Evolutionary conservation across 2,329 filamentous ascomycete genomes (phyloP), one percentile per base, ranked within the genome.

Genomic region (Bipolaris zeicola): DNA sequence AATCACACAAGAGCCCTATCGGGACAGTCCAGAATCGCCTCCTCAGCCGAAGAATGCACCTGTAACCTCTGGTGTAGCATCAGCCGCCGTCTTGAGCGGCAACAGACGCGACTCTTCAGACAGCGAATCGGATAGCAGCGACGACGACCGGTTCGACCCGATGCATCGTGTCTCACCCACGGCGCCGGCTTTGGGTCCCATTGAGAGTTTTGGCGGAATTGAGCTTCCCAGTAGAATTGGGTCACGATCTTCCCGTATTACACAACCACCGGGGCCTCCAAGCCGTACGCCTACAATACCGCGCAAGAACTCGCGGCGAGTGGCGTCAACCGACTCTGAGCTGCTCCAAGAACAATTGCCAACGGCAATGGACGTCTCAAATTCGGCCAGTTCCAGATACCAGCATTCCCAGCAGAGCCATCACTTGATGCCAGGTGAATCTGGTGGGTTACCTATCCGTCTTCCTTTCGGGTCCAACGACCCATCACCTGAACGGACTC

Each of bases 291-390:
- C 76, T 63, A 79, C 61, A 47, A 76, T 92, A 31, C 89, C 90
- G 2, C 83, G 89, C 28, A 91, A 89, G 76, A 92, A 88, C 70
- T 92, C 90, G 0, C 87, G 69, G 39, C 62, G 75, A 1, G 69
- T 70, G 5, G 54, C 50, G 18, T 72, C 72, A 14, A 70, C 64
- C 0, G 75, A 76, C 5, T 58, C 59, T 6, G 67, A 70, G 4
- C 53, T 69, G 5, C 46, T 72, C 1, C 63, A 68, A 8, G 65
- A 63, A 3, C 66, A 72, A 24, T 43, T 76, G 8, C 71, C 75
- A 3, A 67, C 68, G 6, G 68, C 75, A 4, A 63, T 69, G 45
- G 68, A 67, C 26, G 48, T 48, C 2, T 49, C 63, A 10, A 58
- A 66, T 13, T 58, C 66, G 18, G 58, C 64, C 6, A 52, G 58